Conservation (phyloP, 768 basidiomycete genomes). For the Pulveroboletus sp. region DNA sequence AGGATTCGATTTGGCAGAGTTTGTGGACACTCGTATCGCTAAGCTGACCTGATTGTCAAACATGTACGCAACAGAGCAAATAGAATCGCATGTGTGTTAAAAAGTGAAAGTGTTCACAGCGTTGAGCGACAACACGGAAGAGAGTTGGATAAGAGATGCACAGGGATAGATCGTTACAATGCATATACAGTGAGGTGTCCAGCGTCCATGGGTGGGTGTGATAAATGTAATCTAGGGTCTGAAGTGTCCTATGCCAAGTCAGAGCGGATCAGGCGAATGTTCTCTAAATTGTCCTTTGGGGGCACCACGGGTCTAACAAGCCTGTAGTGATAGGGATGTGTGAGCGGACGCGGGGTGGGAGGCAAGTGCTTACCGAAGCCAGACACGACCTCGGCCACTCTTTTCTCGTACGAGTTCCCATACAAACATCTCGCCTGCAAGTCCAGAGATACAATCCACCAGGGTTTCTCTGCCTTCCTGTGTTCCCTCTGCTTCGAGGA, state of each 20-base stretch:
- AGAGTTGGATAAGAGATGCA: slow-evolving; percentile 3
- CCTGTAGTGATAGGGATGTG: slow-evolving; percentile 3
- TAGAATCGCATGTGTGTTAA: not conserved
- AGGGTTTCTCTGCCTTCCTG: slow-evolving; percentile 57
- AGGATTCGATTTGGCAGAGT: slow-evolving; percentile 53
- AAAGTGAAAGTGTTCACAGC: slow-evolving; percentile 9
- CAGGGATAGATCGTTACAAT: slow-evolving; percentile 7
- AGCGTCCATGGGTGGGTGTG: slow-evolving; percentile 4
- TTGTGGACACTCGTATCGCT: slow-evolving; percentile 56
- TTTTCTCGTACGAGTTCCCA: slow-evolving; percentile 66
- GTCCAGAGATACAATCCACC: slow-evolving; percentile 48
- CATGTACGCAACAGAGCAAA: not conserved
- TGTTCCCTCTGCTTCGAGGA: slow-evolving; percentile 78
- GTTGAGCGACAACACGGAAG: slow-evolving; percentile 14
- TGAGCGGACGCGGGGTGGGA: not conserved
- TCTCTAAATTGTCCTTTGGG: slow-evolving; percentile 19
- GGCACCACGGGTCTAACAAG: slow-evolving; percentile 22
- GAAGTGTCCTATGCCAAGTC: slow-evolving; percentile 20
- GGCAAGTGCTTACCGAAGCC: slow-evolving; percentile 55
- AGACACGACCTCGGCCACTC: slow-evolving; percentile 55
- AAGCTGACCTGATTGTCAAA: slow-evolving; percentile 39
- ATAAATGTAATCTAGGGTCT: slow-evolving; percentile 15
- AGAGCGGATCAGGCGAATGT: slow-evolving; percentile 22
- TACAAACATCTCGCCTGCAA: slow-evolving; percentile 33
- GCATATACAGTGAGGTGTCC: slow-evolving; percentile 18